A percentile compares a stretch with the other conserved stretches of the same genome.
These are phyloP conservation scores for Chamaecyparis obtusa DNA, from an alignment of 75 land plant species.

Conservation along the genomic window DNA sequence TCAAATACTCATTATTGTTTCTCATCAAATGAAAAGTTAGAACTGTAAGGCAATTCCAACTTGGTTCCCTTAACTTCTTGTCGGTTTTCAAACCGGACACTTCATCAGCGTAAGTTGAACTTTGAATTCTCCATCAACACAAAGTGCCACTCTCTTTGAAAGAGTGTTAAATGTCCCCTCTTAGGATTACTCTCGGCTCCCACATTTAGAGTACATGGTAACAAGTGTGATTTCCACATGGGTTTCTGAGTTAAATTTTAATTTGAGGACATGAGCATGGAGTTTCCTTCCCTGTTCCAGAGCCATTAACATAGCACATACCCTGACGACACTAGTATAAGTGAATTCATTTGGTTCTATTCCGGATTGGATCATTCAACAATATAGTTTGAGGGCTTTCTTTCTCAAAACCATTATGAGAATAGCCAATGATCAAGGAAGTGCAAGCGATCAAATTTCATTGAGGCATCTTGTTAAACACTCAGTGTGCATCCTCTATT, in stretches of 20 bases:
- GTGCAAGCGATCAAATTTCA: slow-evolving; percentile 14
- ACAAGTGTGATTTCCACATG: slow-evolving; percentile 14
- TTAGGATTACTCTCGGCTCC: too few species aligned
- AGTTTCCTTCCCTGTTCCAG: slow-evolving; percentile 17
- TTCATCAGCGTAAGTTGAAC: too few species aligned
- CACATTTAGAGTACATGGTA: slow-evolving; percentile 33
- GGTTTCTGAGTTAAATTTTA: slow-evolving; percentile 13
- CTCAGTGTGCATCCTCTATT: slow-evolving; percentile 1
- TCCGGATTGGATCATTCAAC: neutral
- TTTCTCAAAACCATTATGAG: slow-evolving; percentile 15
- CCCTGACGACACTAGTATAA: slow-evolving; percentile 9
- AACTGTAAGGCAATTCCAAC: too few species aligned
- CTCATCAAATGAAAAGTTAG: too few species aligned
- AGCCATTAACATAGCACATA: slow-evolving; percentile 16
- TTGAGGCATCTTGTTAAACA: slow-evolving; percentile 16
- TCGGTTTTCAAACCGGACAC: too few species aligned
- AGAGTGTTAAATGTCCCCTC: too few species aligned
- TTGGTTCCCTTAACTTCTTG: too few species aligned
- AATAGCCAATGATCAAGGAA: slow-evolving; percentile 14
- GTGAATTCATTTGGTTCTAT: slow-evolving; percentile 2
- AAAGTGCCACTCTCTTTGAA: too few species aligned
- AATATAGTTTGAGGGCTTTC: slow-evolving; percentile 6
- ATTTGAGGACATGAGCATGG: slow-evolving; percentile 10
- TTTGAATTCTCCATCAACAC: too few species aligned
- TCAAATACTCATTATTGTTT: too few species aligned